These are phyloP conservation scores for Acacia crassicarpa DNA, from an alignment of 306 rosid genomes.

Conservation along the genomic window DNA sequence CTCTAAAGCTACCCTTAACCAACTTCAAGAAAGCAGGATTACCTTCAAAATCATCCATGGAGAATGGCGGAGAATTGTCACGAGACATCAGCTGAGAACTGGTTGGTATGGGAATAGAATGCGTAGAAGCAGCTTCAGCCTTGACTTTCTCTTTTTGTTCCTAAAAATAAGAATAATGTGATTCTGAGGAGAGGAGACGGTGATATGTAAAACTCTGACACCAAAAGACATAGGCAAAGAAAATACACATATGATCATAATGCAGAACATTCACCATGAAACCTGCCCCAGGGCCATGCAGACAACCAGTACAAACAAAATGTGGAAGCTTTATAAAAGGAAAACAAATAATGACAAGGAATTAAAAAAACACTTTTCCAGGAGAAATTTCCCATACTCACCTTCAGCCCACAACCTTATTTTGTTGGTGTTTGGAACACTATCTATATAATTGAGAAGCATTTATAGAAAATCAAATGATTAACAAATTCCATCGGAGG, in stretches of 20 bases:
- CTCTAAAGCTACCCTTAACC: constrained; percentile 10
- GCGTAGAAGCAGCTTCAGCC: constrained; percentile 71
- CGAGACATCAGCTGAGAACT: constrained; percentile 37
- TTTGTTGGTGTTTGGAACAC: background rate
- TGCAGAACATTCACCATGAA: background rate
- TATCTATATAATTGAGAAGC: background rate
- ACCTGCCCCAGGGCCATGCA: background rate
- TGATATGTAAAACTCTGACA: constrained; percentile 4
- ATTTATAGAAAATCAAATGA: background rate
- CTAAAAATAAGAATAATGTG: constrained; percentile 45
- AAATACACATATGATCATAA: background rate
- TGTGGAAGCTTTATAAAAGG: background rate
- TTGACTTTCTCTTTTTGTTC: constrained; percentile 73
- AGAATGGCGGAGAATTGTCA: constrained; percentile 62
- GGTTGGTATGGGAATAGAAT: constrained; percentile 45
- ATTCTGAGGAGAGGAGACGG: constrained; percentile 20
- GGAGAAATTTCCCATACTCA: background rate
- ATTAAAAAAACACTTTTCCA: background rate
- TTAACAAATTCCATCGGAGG: background rate
- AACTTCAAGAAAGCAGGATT: constrained; percentile 29
- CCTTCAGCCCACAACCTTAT: background rate
- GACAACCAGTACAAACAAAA: constrained; percentile 15
- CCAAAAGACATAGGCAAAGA: background rate
- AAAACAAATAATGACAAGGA: background rate
- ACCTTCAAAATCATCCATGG: constrained; percentile 97